These are phyloP conservation scores for Acanthamoeba royreba DNA, from an alignment of 208 protist genomes.

Conservation along the genomic window DNA sequence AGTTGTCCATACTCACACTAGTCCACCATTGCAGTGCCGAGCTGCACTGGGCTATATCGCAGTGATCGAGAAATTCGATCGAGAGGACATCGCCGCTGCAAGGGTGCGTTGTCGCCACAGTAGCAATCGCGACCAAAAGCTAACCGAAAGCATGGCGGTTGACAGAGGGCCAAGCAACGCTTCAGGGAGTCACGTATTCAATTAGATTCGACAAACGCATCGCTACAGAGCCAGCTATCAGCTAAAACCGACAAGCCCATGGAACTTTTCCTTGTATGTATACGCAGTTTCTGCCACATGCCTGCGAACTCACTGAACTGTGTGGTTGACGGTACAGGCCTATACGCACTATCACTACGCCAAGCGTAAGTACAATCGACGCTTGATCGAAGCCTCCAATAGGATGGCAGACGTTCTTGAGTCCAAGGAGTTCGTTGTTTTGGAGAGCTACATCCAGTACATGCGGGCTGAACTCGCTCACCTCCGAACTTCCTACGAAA, in stretches of 20 bases:
- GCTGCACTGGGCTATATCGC: neutral
- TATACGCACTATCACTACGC: conserved; percentile 35
- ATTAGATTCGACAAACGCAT: neutral
- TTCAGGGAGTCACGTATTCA: conserved; percentile 18
- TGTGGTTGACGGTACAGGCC: neutral
- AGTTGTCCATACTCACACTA: neutral
- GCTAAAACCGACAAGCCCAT: neutral
- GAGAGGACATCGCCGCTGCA: neutral
- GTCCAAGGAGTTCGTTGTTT: neutral
- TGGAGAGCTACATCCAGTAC: neutral
- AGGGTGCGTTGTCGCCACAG: neutral
- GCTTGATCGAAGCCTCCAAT: neutral
- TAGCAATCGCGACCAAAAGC: neutral
- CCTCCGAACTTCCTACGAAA: neutral
- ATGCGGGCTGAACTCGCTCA: neutral
- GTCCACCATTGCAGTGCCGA: neutral
- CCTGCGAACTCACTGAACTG: neutral
- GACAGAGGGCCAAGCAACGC: neutral
- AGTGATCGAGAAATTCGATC: neutral
- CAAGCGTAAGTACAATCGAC: neutral
- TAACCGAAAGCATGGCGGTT: neutral
- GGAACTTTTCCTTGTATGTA: neutral
- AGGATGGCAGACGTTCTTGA: neutral
- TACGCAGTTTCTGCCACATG: neutral
- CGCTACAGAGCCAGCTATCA: neutral